Base-by-base conservation (phyloP, 495 filamentous ascomycete species). In the Clavariopsis aquatica region DNA sequence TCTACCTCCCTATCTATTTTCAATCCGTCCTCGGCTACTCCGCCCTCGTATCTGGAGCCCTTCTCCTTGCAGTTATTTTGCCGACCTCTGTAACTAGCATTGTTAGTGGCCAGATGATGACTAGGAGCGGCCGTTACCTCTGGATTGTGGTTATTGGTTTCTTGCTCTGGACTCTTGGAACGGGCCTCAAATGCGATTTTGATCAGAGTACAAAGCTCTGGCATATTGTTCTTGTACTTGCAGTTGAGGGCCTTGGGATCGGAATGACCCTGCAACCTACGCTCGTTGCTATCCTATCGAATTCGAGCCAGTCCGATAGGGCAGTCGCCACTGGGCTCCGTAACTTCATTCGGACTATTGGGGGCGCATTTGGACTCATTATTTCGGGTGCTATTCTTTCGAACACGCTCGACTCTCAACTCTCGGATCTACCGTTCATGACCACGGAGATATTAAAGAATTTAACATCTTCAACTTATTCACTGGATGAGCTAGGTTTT, bases 281-380 rank as follows among this genome's bases (percentile, higher is more conserved):
- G 17, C 75, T 89, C 0, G 81, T 89, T n/a, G 85, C 85, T 9
- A 71, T 85, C 22, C 85, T 88, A 71, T 84, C 86, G 10, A 83
- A 87, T 69, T 83, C 78, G 38, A 78, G 75, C 15, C 82, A 84
- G 49, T 70, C 79, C 0, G 83, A 89, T 52, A 77, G 85, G 47
- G 86, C 86, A 0, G 80, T 88, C 1, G 79, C 84, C 8, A 87
- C 85, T 26, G 81, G 81, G 12, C 79, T 84, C 59, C 81, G 85
- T 6, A 89, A 89, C 66, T 86, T 87, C 72, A 79, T 87, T 68
- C 81, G 85, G 20, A 82, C 81, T 29, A 74, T 85, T 10, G 85
- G 85, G 9, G 85, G 84, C 15, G 78, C 84, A 8, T 78, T 81
- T 38, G 85, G 86, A 1, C 78, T 89, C 2, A 83, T 84, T 0